Percentiles rank a stretch among this genome's conserved stretches.
Evolutionary conservation across 1,139 yeast genomes (phyloP).

Genomic region (Geotrichum carabidarum): DNA sequence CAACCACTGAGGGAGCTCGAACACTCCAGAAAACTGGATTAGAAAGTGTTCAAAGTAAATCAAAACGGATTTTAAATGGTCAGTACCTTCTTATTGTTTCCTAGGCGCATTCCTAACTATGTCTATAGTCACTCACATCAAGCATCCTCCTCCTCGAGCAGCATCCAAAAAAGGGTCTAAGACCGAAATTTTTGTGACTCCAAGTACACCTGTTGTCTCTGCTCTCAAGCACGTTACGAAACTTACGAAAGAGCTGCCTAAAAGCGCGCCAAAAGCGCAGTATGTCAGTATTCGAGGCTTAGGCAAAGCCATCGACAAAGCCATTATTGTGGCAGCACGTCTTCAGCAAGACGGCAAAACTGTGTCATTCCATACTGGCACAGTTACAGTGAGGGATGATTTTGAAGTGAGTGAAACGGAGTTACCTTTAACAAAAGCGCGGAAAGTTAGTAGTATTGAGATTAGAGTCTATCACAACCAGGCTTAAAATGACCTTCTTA

Average conservation of each 20-base stretch:
- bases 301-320: constrained; percentile 35
- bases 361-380: constrained; percentile 24
- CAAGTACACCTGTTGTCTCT: constrained; percentile 29
- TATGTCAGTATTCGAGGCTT: constrained; percentile 22
- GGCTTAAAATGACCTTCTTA: neutral
- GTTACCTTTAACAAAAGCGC: neutral
- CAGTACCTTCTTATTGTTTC: neutral
- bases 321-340: constrained; percentile 31
- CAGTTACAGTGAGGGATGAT: constrained; percentile 28
- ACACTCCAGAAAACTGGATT: too few species aligned
- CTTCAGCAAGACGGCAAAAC: constrained; percentile 28
- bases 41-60: neutral
- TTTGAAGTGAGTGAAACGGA: neutral
- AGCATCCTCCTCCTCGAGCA: constrained; percentile 19
- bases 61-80: constrained; percentile 14
- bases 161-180: constrained; percentile 7
- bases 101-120: neutral
- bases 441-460: constrained; percentile 15
- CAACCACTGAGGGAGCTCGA: too few species aligned
- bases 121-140: constrained; percentile 12
- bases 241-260: constrained; percentile 14
- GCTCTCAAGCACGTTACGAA: constrained; percentile 25
- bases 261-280: constrained; percentile 11
- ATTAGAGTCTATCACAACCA: constrained; percentile 6
- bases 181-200: constrained; percentile 21